Percentiles rank a stretch among this genome's conserved stretches.
Evolutionary conservation across 208 protist species (phyloP).

Genomic region (Leishmania amazonensis): DNA sequence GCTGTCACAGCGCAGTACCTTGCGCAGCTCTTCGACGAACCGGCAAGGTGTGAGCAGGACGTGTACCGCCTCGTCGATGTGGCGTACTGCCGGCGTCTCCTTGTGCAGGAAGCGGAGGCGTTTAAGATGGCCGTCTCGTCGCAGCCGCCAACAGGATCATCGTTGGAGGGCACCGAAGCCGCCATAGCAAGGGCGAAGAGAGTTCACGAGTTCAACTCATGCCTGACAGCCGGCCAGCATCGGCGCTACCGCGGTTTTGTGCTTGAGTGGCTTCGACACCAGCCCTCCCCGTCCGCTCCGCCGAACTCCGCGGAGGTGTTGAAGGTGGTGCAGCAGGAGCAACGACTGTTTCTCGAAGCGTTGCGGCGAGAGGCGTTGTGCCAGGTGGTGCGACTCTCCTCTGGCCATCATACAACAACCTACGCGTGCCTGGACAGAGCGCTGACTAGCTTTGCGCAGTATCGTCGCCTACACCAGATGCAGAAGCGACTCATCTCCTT

Average conservation of each 20-base stretch:
- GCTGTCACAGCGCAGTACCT: constrained; percentile 25
- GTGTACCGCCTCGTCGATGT: constrained; percentile 53
- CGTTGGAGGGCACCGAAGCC: background rate
- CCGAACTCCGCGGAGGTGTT: constrained; percentile 54
- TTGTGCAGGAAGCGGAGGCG: constrained; percentile 22
- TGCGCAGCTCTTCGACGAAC: constrained; percentile 37
- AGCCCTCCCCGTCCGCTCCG: constrained; percentile 20
- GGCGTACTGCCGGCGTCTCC: constrained; percentile 27
- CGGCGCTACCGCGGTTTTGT: constrained; percentile 52
- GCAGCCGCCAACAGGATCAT: background rate
- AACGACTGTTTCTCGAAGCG: constrained; percentile 44
- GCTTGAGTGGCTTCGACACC: constrained; percentile 33
- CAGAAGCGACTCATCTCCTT: constrained; percentile 26
- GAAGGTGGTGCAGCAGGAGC: constrained; percentile 54
- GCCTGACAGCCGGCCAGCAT: constrained; percentile 69
- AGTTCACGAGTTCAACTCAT: constrained; percentile 51
- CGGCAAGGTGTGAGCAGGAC: constrained; percentile 46
- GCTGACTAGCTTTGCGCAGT: constrained; percentile 38
- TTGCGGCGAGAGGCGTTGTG: constrained; percentile 38
- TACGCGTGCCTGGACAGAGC: constrained; percentile 7
- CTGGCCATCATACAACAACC: background rate
- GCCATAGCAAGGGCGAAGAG: background rate
- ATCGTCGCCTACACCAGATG: constrained; percentile 34
- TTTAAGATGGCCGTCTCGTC: background rate
- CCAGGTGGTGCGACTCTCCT: background rate